These are phyloP conservation scores for Neurospora sp. DNA, from an alignment of 495 filamentous ascomycete species.

Conservation along the genomic window DNA sequence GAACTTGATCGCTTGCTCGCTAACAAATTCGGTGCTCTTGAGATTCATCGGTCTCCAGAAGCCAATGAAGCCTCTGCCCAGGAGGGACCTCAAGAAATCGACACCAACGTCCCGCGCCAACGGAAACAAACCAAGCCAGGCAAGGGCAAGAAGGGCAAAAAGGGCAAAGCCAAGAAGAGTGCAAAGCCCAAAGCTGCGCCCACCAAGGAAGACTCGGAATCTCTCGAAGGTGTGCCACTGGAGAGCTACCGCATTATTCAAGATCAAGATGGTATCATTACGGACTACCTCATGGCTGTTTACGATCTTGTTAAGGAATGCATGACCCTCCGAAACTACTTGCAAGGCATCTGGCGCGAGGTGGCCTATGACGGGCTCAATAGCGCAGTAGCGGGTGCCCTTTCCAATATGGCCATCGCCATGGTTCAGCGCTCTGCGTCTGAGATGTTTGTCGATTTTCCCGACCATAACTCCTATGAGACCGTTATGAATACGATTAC, in stretches of 20 bases:
- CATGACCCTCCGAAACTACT: conserved; percentile 20
- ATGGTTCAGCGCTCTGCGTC: conserved; percentile 29
- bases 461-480: conserved; percentile 30
- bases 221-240: conserved; percentile 12
- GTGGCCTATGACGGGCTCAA: conserved; percentile 36
- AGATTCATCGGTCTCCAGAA: conserved; percentile 11
- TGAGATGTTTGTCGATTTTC: conserved; percentile 31
- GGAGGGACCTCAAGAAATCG: neutral
- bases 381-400: conserved; percentile 31
- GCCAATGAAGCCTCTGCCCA: neutral
- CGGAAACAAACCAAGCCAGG: conserved; percentile 15
- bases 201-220: neutral
- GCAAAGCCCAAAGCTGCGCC: conserved; percentile 10
- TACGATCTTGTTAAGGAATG: conserved; percentile 22
- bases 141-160: conserved; percentile 13
- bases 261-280: conserved; percentile 5
- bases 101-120: neutral
- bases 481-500: neutral
- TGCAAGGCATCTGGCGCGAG: conserved; percentile 33
- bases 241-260: conserved; percentile 38
- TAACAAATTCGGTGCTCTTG: conserved; percentile 24
- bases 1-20: conserved; percentile 20
- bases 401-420: conserved; percentile 31
- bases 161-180: conserved; percentile 21
- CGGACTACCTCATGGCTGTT: conserved; percentile 33